These are phyloP conservation scores for Phoma sp. DNA, from an alignment of 2,329 filamentous ascomycete species.

Conservation along the genomic window DNA sequence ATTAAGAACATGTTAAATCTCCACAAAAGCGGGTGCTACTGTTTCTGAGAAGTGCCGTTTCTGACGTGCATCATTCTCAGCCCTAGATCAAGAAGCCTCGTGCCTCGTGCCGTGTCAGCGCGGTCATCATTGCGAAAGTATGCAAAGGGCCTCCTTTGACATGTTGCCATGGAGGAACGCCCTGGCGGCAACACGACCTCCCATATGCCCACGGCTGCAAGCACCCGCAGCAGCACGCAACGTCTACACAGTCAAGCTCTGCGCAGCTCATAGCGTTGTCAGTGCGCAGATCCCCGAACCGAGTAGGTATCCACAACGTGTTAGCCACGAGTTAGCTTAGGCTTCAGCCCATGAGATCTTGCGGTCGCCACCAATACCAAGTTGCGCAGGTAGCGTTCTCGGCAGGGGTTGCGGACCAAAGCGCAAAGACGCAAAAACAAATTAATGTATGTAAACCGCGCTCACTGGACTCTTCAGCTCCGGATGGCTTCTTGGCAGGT, in stretches of 20 bases:
- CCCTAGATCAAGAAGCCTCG: conserved; percentile 1
- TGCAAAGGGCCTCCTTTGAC: too few species aligned
- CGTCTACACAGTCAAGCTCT: too few species aligned
- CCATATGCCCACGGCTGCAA: too few species aligned
- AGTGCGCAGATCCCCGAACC: background rate
- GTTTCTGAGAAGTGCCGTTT: background rate
- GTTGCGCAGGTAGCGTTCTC: background rate
- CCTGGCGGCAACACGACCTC: too few species aligned
- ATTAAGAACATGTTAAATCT: background rate
- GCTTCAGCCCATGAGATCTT: too few species aligned
- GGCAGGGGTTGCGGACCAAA: background rate
- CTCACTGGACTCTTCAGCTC: too few species aligned
- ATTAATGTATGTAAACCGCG: too few species aligned
- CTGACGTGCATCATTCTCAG: conserved; percentile 3
- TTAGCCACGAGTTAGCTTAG: too few species aligned
- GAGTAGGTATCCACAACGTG: background rate
- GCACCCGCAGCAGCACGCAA: background rate
- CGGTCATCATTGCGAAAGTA: background rate
- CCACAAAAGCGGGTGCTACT: conserved; percentile 7
- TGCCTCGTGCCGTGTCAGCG: background rate
- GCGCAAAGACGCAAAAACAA: background rate
- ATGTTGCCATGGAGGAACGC: too few species aligned
- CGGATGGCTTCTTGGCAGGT: too few species aligned
- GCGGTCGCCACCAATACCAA: conserved; percentile 1
- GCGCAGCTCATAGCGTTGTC: too few species aligned